These are phyloP conservation scores for Quercus glauca DNA, from an alignment of 306 rosid genomes.

Conservation along the genomic window DNA sequence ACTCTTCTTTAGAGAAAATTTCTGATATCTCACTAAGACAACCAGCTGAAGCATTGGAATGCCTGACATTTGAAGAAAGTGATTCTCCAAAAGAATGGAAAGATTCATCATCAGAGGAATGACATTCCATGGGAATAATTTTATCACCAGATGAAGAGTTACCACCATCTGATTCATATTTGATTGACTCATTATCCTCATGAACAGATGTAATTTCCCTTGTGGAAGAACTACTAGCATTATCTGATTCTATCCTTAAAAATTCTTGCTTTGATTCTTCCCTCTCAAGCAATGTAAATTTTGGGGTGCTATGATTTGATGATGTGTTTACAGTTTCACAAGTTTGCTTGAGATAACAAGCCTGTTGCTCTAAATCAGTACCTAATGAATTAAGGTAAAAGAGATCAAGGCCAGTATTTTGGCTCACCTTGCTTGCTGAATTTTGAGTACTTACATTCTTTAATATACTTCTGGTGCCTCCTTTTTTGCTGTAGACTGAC, in stretches of 20 bases:
- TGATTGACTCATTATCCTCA: conserved; percentile 45
- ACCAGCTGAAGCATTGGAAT: conserved; percentile 71
- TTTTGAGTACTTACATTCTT: conserved; percentile 17
- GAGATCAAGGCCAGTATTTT: conserved; percentile 66
- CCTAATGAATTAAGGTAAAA: conserved; percentile 64
- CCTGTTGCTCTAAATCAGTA: conserved; percentile 65
- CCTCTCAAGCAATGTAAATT: conserved; percentile 13
- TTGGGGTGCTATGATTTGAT: conserved; percentile 20
- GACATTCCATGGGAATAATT: conserved; percentile 32
- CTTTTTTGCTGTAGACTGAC: conserved; percentile 38
- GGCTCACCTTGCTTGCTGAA: conserved; percentile 57
- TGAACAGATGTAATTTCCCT: conserved; percentile 63
- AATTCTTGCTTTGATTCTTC: conserved; percentile 19
- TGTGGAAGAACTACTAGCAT: conserved; percentile 48
- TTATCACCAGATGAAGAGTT: conserved; percentile 34
- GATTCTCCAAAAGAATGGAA: conserved; percentile 86
- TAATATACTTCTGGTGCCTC: conserved; percentile 34
- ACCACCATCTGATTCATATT: conserved; percentile 34
- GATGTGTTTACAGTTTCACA: conserved; percentile 18
- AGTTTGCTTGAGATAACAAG: conserved; percentile 29
- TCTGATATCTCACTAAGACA: conserved; percentile 38
- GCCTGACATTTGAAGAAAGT: conserved; percentile 54
- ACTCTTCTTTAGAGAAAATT: conserved; percentile 38
- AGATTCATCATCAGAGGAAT: conserved; percentile 69
- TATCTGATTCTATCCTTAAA: conserved; percentile 33